Evolutionary conservation across 2,329 filamentous ascomycete genomes (phyloP).

Genomic region (Penicillium brevicompactum): DNA sequence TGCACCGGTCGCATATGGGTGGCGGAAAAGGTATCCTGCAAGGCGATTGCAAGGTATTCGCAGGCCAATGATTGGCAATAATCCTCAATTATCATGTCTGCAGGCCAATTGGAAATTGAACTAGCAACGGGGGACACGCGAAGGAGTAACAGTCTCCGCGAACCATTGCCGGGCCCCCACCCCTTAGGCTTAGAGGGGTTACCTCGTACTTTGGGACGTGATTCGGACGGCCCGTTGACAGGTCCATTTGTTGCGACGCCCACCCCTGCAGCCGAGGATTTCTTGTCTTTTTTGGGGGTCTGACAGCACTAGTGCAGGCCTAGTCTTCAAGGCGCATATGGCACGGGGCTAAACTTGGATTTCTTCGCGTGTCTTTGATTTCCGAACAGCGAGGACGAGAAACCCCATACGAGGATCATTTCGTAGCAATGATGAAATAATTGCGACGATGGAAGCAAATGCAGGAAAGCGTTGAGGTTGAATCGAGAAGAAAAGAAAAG

Average conservation of each 20-base stretch:
- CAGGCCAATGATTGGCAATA: conserved; percentile 17
- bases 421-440: background rate
- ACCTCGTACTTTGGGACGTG: conserved; percentile 1
- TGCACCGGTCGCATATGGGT: conserved; percentile 11
- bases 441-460: background rate
- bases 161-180: conserved; percentile 9
- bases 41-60: background rate
- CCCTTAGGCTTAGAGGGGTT: background rate
- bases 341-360: background rate
- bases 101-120: conserved; percentile 9
- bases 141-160: conserved; percentile 12
- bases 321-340: conserved; percentile 1
- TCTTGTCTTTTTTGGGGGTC: conserved; percentile 3
- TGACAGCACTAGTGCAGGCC: conserved; percentile 17
- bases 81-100: conserved; percentile 1
- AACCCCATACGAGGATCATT: too few relatives aligned
- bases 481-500: background rate
- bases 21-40: conserved; percentile 6
- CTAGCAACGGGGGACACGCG: conserved; percentile 5
- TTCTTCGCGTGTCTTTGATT: background rate
- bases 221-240: conserved; percentile 20
- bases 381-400: too few relatives aligned
- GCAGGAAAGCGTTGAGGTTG: background rate
- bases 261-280: conserved; percentile 2
- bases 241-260: conserved; percentile 5